Conservation (phyloP, 495 filamentous ascomycete species). For the Hypomontagnella submonticulosa region DNA sequence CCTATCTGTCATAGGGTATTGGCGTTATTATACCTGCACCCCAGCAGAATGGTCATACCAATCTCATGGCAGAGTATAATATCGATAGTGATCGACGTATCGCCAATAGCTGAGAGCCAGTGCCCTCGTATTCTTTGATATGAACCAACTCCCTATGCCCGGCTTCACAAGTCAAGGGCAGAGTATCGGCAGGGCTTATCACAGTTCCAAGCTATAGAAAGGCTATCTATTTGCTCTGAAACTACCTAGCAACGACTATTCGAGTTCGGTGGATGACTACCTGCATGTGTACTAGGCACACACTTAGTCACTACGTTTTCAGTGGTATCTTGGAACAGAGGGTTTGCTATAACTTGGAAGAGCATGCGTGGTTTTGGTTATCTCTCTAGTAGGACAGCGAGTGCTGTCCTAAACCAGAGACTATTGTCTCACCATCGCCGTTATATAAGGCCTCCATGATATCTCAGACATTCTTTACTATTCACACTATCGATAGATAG, state of each 20-base stretch:
- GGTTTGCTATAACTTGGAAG: conserved; percentile 1
- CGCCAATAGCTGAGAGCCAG: no score
- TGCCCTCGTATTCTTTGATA: no score
- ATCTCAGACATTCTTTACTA: no score
- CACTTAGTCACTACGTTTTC: neutral
- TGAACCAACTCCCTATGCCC: no score
- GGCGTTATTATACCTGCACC: neutral
- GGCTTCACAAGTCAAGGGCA: no score
- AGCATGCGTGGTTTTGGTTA: neutral
- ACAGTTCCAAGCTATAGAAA: no score
- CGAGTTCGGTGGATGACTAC: neutral
- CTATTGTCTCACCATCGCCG: neutral
- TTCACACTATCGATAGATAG: no score
- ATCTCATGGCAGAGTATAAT: no score
- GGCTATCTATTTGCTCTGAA: neutral
- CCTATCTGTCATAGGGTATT: conserved; percentile 2
- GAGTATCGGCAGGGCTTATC: no score
- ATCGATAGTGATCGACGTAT: no score
- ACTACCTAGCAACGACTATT: neutral
- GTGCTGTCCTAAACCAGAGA: neutral
- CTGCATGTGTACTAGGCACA: neutral
- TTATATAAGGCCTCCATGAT: neutral
- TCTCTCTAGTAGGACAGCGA: neutral
- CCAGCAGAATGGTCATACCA: neutral
- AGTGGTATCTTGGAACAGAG: neutral